Evolutionary conservation across 176 grass and related monocot species (phyloP).

Genomic region (Musa itinerans): DNA sequence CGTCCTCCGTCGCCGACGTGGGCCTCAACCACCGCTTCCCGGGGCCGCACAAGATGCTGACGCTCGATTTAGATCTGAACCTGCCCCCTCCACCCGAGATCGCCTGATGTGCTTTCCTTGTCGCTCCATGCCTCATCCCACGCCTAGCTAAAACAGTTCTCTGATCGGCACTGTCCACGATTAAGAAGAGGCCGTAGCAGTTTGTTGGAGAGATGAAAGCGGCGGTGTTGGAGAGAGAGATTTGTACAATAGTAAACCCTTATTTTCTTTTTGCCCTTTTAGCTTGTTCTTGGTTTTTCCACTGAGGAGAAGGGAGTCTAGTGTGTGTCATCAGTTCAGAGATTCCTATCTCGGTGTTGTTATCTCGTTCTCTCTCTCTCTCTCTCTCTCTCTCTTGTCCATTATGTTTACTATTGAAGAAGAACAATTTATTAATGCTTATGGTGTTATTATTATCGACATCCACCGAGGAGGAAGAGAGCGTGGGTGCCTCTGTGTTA

Average conservation of each 20-base stretch:
- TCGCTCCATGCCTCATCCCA: not conserved
- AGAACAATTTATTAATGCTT: no score
- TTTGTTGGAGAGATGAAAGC: not conserved
- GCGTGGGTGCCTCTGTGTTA: not conserved
- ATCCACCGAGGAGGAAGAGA: not conserved
- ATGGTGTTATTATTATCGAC: no score
- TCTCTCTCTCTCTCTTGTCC: not conserved
- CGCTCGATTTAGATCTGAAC: conserved; percentile 81
- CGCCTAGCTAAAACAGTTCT: not conserved
- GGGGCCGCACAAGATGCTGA: conserved; percentile 14
- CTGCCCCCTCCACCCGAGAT: conserved; percentile 46
- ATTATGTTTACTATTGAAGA: not conserved
- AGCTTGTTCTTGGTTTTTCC: no score
- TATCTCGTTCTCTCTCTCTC: not conserved
- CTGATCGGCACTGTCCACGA: not conserved
- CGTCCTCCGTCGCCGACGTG: conserved; percentile 59
- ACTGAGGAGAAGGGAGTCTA: not conserved
- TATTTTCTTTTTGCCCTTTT: no score
- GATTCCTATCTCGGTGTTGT: not conserved
- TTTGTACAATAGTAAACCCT: not conserved
- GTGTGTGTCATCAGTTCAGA: not conserved
- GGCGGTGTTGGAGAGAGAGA: not conserved
- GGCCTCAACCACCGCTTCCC: not conserved
- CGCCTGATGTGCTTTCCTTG: not conserved
- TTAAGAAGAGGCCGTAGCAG: not conserved